A percentile compares a stretch with the other conserved stretches of the same genome.
phyloP scores from a whole-genome alignment of 164 flowering plant genomes.

The Macadamia tetraphylla region DNA sequence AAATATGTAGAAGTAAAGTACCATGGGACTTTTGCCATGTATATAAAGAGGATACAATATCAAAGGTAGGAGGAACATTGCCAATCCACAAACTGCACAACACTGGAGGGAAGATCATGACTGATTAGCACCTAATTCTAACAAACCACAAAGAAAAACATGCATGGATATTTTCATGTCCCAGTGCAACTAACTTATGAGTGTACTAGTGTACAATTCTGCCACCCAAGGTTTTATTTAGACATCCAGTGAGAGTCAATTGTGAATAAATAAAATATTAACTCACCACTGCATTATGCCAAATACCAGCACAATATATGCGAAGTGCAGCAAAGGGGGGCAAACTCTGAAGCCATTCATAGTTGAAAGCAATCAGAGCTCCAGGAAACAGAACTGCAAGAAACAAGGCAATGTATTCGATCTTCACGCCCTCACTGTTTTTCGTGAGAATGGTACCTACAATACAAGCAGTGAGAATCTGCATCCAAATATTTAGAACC shows the following conservation, averaged over 20 bases:
- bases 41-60: constrained; percentile 65
- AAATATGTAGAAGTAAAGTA: constrained; percentile 19
- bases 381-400: constrained; percentile 77
- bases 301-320: constrained; percentile 88
- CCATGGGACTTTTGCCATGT: constrained; percentile 61
- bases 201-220: constrained; percentile 1
- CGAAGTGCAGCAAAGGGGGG: constrained; percentile 57
- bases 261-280: not conserved
- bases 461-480: constrained; percentile 31
- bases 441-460: constrained; percentile 31
- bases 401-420: constrained; percentile 81
- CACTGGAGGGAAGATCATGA: constrained; percentile 30
- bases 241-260: not conserved
- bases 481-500: constrained; percentile 9
- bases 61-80: constrained; percentile 60
- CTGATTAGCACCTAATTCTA: constrained; percentile 5
- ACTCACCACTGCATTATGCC: constrained; percentile 94
- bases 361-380: constrained; percentile 78
- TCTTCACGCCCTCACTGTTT: constrained; percentile 80
- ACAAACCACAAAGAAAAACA: not conserved
- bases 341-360: constrained; percentile 47
- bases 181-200: not conserved
- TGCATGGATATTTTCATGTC: not conserved
- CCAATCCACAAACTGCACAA: constrained; percentile 65
- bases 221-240: not conserved